These are phyloP conservation scores for Apostasia shenzhenica DNA, from an alignment of 106 monocot genomes.

Conservation along the genomic window DNA sequence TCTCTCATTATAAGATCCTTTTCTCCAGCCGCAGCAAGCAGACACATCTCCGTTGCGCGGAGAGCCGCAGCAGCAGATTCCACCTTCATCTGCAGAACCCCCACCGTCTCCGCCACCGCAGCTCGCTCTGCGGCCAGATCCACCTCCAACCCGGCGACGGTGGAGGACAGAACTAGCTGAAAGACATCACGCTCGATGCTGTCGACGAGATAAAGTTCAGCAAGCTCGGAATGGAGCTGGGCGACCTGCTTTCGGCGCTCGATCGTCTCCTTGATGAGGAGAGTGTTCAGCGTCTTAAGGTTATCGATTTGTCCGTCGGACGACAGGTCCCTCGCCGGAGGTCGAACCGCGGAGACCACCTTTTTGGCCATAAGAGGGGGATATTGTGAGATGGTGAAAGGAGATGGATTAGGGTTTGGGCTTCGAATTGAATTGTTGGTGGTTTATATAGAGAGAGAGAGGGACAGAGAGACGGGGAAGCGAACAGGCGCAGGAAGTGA, in stretches of 20 bases:
- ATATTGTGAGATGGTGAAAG: neutral
- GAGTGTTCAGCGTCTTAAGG: conserved; percentile 34
- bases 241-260: conserved; percentile 23
- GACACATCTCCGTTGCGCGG: neutral
- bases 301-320: neutral
- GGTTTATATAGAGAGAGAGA: too few species aligned
- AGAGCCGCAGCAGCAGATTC: conserved; percentile 5
- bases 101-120: neutral
- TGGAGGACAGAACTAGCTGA: conserved; percentile 16
- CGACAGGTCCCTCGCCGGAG: neutral
- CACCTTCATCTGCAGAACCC: neutral
- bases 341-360: neutral
- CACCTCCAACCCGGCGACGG: conserved; percentile 3
- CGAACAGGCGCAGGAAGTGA: too few species aligned
- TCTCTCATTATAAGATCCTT: conserved; percentile 6
- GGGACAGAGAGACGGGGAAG: too few species aligned
- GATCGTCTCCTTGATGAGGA: conserved; percentile 24
- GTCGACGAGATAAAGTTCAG: conserved; percentile 1
- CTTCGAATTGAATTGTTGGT: neutral
- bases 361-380: conserved; percentile 1
- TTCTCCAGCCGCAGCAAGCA: conserved; percentile 3
- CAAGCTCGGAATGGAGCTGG: conserved; percentile 18
- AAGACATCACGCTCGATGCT: conserved; percentile 23
- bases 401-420: neutral
- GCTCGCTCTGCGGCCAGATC: neutral